Base-by-base conservation (phyloP, 164 flowering plant genomes). In the Magnolia sinica region DNA sequence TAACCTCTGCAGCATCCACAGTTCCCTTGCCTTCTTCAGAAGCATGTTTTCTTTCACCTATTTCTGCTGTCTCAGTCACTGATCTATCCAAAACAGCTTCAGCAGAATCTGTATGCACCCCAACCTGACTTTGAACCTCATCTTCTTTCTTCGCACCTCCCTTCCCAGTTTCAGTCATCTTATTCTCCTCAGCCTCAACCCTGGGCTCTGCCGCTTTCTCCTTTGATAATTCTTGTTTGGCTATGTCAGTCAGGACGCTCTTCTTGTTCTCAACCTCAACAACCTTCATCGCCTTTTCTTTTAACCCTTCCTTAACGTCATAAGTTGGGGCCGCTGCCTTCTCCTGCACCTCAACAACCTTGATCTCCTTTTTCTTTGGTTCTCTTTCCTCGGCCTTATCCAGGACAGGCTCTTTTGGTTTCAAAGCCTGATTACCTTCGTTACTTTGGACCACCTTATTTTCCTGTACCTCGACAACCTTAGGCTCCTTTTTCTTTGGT, bases 381-480 rank as follows among this genome's bases (percentile, higher is more conserved):
- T 81, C 59, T 71, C 49, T 29, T 27, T 79, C 73, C 29, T 70
- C 52, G n/a, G 18, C 64, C 52, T 45, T 20, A 50, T 20, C 45
- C 19, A 19, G n/a, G 45, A 29, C 23, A 3, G 24, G 5, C 45
- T 31, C n/a, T 65, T 76, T 59, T 22, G 61, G 13, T 11, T 16
- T 55, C 18, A 16, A 55, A 55, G 61, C 16, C 61, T 55, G 61
- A 11, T 16, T 16, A 55, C 3, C 61, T 55, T 55, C 1, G 2
- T 55, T 55, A n/a, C 24, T 50, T 29, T 10, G n/a, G 16, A 8
- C n/a, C 2, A 20, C 8, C 18, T 23, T 8, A 66, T 76, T 58
- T 20, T 74, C 86, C 29, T 65, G 52, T 16, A 76, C 83, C 50
- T 76, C 61, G 50, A 82, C 58, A 6, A 68, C 70, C 55, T 72